Conservation (phyloP, 345 rosid species). For the Acer yangbiense region DNA sequence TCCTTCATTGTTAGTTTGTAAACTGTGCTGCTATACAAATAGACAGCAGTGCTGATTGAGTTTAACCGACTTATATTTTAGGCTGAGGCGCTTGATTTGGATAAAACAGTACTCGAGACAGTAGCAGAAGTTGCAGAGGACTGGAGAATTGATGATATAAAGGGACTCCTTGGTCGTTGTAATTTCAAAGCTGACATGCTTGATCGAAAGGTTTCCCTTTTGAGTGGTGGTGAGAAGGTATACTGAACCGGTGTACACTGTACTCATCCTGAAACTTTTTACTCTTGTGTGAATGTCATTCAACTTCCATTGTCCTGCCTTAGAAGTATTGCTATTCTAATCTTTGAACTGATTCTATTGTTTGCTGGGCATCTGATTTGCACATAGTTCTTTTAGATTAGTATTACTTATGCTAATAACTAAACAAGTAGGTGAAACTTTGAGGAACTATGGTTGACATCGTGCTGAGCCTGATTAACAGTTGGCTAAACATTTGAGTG, state of each 20-base stretch:
- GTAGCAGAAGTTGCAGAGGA: constrained; percentile 90
- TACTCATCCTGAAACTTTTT: background rate
- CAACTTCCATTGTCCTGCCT: constrained; percentile 1
- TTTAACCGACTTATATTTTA: constrained; percentile 27
- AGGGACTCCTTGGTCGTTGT: constrained; percentile 96
- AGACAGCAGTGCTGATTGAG: constrained; percentile 7
- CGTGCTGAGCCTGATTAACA: background rate
- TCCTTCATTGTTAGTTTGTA: background rate
- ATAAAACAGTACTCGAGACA: constrained; percentile 84
- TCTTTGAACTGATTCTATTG: background rate
- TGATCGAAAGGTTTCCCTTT: constrained; percentile 80
- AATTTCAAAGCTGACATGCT: constrained; percentile 98
- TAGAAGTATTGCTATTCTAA: background rate
- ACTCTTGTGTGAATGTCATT: background rate
- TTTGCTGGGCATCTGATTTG: background rate
- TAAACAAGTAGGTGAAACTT: background rate
- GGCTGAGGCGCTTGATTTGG: constrained; percentile 96
- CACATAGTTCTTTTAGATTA: background rate
- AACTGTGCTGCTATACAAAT: background rate
- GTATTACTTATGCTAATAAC: background rate
- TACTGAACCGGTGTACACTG: background rate
- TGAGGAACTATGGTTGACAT: background rate
- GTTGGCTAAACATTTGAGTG: background rate
- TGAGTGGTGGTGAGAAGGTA: constrained; percentile 98
- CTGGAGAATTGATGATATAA: constrained; percentile 92